Evolutionary conservation across 2,329 filamentous ascomycete genomes (phyloP), one percentile per base, ranked within the genome.

Genomic region (Hypoxylon sp.): DNA sequence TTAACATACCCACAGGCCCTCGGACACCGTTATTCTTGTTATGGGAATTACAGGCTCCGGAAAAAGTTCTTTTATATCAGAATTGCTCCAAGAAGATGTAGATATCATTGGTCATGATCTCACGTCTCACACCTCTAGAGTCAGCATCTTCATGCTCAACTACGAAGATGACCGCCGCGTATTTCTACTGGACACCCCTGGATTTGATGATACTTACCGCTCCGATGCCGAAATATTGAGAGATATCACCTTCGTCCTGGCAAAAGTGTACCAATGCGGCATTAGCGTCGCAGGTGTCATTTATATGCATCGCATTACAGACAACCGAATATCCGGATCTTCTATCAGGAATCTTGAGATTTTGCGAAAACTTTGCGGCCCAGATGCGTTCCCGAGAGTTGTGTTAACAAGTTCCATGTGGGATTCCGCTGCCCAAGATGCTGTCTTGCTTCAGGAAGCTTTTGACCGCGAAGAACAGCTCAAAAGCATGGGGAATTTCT

Each of bases 281-380:
- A 8, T 57, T 14, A 44, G 13, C 11, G 8, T 57, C 11, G 53
- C 37, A 22, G 53, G 53, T 13, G 17, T 57, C 2, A 31, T 57
- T 5, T 46, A 46, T 29, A 29, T 57, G 37, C 53, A 57, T 22
- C 53, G 53, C 5, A 57, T 57, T 17, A 57, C 53, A 5, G 53
- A 57, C 39, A 46, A 46, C 9, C 22, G 53, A 10, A 13, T 57
- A 5, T 44, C 37, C 8, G 53, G 53, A 8, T 57, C 53, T 19
- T 46, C 37, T 31, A 26, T 46, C 14, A 44, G 33, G 37, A 57
- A 57, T 24, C 37, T 57, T 37, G 13, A 44, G 14, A 17, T 44
- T 44, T 31, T 44, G 14, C 19, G 53, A 57, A 46, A 29, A 37
- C 22, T 57, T 9, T 57, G 53, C 26, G 53, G 53, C 14, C 35